Evolutionary conservation across 2,329 filamentous ascomycete genomes (phyloP).

Genomic region (Colletotrichum siamense): DNA sequence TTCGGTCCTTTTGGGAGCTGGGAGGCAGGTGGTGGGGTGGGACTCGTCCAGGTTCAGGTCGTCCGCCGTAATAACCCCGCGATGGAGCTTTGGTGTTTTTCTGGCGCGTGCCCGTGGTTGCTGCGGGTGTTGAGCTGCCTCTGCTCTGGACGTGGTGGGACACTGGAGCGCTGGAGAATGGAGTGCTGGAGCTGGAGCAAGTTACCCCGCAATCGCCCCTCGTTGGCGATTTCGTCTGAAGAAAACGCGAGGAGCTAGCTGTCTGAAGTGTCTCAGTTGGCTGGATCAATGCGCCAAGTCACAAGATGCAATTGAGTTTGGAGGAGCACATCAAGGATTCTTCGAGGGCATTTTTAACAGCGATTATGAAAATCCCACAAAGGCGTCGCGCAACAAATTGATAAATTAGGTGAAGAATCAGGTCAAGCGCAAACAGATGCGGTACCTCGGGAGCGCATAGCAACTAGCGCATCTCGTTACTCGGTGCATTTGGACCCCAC

Average conservation of each 20-base stretch:
- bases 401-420: neutral
- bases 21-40: neutral
- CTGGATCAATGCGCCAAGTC: neutral
- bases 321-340: neutral
- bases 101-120: constrained; percentile 5
- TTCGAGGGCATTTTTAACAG: rapidly evolving
- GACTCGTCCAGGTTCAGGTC: neutral
- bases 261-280: neutral
- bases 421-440: neutral
- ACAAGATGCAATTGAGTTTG: neutral
- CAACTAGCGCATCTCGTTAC: neutral
- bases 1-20: constrained; percentile 7
- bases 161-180: neutral
- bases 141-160: neutral
- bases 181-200: neutral
- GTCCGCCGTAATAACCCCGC: constrained; percentile 9
- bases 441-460: neutral
- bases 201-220: constrained; percentile 24
- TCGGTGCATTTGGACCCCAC: neutral
- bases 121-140: neutral
- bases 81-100: constrained; percentile 21
- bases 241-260: neutral
- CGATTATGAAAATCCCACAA: neutral
- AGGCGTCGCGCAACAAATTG: neutral
- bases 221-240: neutral